Percentiles rank a stretch among this genome's conserved stretches.
phyloP scores from a whole-genome alignment of 495 filamentous ascomycete genomes.

The Sabuloglossum arenarium region DNA sequence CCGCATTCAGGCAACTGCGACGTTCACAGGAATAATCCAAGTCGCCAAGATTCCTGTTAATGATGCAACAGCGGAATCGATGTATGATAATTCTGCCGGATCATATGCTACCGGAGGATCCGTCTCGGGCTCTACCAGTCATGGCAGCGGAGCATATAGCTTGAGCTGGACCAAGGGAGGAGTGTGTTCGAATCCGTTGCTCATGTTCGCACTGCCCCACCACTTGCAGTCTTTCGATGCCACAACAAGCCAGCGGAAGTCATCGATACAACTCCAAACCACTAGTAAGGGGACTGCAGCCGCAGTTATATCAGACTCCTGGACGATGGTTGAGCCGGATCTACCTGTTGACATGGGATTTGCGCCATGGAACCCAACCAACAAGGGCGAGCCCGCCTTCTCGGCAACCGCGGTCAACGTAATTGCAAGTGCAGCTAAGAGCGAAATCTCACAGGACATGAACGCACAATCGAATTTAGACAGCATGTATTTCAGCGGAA shows the following conservation, averaged over 20 bases:
- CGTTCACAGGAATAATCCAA: conserved; percentile 55
- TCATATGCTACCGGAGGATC: conserved; percentile 42
- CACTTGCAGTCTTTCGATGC: conserved; percentile 55
- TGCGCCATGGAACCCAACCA: conserved; percentile 44
- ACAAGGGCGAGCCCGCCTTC: conserved; percentile 28
- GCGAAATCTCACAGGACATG: conserved; percentile 57
- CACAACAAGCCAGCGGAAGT: conserved; percentile 30
- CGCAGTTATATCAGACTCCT: conserved; percentile 51
- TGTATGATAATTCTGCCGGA: conserved; percentile 58
- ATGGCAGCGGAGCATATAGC: conserved; percentile 43
- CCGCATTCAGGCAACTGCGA: conserved; percentile 26
- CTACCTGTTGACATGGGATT: conserved; percentile 57
- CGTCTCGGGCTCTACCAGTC: conserved; percentile 39
- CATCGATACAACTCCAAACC: conserved; percentile 44
- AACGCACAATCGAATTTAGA: conserved; percentile 47
- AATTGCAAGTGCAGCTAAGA: conserved; percentile 34
- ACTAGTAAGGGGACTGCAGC: conserved; percentile 71
- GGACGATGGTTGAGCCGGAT: conserved; percentile 56
- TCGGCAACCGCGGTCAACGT: conserved; percentile 27
- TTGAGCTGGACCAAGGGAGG: conserved; percentile 52
- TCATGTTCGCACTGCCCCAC: conserved; percentile 86
- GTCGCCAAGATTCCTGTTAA: conserved; percentile 51
- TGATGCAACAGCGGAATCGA: conserved; percentile 30
- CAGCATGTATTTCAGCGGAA: conserved; percentile 92
- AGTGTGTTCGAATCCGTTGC: conserved; percentile 21